These are phyloP conservation scores for Fereydounia khargensis DNA, from an alignment of 1,284 basidiomycete genomes.

Conservation along the genomic window DNA sequence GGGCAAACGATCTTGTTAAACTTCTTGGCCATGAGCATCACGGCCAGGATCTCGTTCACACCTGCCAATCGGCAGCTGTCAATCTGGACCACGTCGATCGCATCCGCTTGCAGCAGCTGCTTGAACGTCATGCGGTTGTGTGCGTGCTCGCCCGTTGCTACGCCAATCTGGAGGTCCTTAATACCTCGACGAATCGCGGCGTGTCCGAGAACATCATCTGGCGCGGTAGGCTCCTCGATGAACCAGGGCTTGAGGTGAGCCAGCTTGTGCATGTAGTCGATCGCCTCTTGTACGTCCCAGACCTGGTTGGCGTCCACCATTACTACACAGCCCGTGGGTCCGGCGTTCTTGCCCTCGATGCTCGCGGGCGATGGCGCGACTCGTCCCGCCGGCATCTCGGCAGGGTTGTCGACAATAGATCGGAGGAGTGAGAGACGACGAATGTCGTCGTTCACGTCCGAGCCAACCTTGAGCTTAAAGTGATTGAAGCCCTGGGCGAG, in stretches of 20 bases:
- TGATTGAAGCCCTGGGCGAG: constrained; percentile 66
- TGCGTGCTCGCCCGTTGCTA: constrained; percentile 92
- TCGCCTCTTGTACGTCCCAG: constrained; percentile 89
- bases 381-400: constrained; percentile 31
- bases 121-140: constrained; percentile 95
- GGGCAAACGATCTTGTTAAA: constrained; percentile 68
- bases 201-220: constrained; percentile 61
- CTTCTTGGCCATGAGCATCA: constrained; percentile 93
- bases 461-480: constrained; percentile 80
- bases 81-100: constrained; percentile 93
- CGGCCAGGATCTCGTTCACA: constrained; percentile 86
- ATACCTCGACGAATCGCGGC: constrained; percentile 76
- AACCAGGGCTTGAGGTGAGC: constrained; percentile 82
- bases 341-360: constrained; percentile 75
- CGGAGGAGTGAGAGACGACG: constrained; percentile 83
- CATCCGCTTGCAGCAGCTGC: constrained; percentile 86
- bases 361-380: constrained; percentile 13
- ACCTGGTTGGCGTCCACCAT: constrained; percentile 98
- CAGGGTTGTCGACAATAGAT: constrained; percentile 74
- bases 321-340: constrained; percentile 84
- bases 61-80: constrained; percentile 90
- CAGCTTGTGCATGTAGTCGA: constrained; percentile 82
- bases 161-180: constrained; percentile 80
- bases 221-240: constrained; percentile 62
- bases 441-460: constrained; percentile 75